A percentile compares a stretch with the other conserved stretches of the same genome.
Evolutionary conservation across 352 stramenopile species (phyloP).

Genomic region (Pythium brachiatum): DNA sequence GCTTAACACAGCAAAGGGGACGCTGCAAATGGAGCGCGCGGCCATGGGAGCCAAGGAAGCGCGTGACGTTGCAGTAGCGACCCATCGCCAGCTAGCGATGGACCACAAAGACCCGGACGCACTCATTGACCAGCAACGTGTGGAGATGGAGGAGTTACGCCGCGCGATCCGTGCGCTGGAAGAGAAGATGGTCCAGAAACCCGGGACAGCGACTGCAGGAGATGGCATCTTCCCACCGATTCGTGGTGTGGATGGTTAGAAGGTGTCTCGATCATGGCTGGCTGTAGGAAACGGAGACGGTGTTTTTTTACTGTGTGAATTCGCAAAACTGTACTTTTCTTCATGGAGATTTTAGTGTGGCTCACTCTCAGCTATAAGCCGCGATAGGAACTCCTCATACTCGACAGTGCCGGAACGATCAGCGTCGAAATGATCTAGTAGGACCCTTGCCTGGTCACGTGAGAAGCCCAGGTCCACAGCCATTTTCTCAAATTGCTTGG

Average conservation of each 20-base stretch:
- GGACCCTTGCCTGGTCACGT: conserved; percentile 26
- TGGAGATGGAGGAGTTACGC: conserved; percentile 76
- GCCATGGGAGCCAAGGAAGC: conserved; percentile 31
- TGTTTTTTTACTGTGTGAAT: conserved; percentile 1
- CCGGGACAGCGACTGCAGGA: background rate
- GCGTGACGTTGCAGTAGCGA: background rate
- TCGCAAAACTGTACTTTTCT: background rate
- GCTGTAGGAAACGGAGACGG: background rate
- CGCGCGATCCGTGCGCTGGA: conserved; percentile 75
- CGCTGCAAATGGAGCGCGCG: conserved; percentile 75
- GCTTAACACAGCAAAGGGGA: conserved; percentile 71
- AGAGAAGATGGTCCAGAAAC: conserved; percentile 42
- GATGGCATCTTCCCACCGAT: conserved; percentile 39
- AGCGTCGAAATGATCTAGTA: conserved; percentile 41
- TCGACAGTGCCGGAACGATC: conserved; percentile 51
- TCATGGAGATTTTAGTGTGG: background rate
- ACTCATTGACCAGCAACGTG: conserved; percentile 51
- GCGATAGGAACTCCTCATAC: conserved; percentile 46
- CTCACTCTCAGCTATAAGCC: conserved; percentile 4
- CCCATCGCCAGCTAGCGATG: conserved; percentile 22
- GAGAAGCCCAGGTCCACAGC: conserved; percentile 35
- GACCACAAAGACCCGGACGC: conserved; percentile 43
- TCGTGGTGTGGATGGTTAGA: conserved; percentile 40
- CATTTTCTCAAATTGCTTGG: conserved; percentile 47
- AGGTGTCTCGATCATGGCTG: background rate